Evolutionary conservation across 305 asterid species (phyloP).

Genomic region (Euphrasia arctica): DNA sequence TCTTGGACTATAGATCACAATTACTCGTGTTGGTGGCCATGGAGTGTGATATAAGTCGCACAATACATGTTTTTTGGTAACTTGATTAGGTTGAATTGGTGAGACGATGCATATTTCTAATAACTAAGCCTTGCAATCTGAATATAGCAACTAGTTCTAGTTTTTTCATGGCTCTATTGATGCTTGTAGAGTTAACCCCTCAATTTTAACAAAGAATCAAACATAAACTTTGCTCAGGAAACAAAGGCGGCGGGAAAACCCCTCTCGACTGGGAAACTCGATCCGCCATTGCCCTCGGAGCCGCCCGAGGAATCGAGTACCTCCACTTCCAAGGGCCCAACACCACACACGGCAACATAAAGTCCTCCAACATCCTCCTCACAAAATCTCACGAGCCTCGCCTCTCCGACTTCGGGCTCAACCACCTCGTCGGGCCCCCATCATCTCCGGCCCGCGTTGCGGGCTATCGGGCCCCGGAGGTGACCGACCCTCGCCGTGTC

Average conservation of each 20-base stretch:
- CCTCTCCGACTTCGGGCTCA: constrained; percentile 67
- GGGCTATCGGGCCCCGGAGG: constrained; percentile 75
- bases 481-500: constrained; percentile 50
- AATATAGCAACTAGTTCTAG: no score
- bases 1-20: no score
- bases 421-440: constrained; percentile 44
- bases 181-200: no score
- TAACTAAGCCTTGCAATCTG: no score
- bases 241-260: constrained; percentile 55
- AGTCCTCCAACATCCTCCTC: constrained; percentile 74
- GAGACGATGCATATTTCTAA: no score
- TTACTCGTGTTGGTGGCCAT: no score
- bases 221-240: constrained; percentile 36
- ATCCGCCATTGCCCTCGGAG: constrained; percentile 54
- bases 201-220: not conserved
- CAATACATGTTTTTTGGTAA: no score
- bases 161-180: no score
- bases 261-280: constrained; percentile 76
- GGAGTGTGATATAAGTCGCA: no score
- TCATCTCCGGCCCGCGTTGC: constrained; percentile 45
- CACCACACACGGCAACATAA: constrained; percentile 68
- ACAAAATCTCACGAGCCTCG: constrained; percentile 55
- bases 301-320: constrained; percentile 56
- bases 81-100: no score
- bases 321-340: constrained; percentile 60